Base-by-base conservation (phyloP, 257 asterid genomes). In the Nicotiana tomentosiformis region DNA sequence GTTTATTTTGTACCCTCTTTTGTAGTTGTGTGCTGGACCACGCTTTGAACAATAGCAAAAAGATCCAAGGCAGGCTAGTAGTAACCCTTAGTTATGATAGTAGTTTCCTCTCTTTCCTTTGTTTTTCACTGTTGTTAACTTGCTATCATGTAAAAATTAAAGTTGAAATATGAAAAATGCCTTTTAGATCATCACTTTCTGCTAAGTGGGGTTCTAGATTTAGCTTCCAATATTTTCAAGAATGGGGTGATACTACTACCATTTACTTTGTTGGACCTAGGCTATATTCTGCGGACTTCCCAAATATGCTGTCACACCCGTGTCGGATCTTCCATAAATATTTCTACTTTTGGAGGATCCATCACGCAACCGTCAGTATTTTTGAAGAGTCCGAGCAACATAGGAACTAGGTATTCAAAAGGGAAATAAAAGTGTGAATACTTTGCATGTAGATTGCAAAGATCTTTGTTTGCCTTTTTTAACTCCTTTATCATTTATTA, bases 21-120 rank as follows among this genome's bases (percentile, higher is more conserved):
- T 91, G 83, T 89, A 87, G 82, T 85, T 84, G 84, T 92, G 87
- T 89, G 90, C 74, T 88, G 96, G 95, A 88, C 92, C 93, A 87
- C 94, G 86, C 83, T 58, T 20, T 76, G 80, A 76, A 51, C 80
- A 76, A 51, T 51, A 26, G 46, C 80, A 51, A 76, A 76, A 32
- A 43, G 15, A 76, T 76, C 33, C 26, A 51, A 26, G 80, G 80
- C 80, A 76, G 64, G 64, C 80, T 76, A 76, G 80, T 49, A 8
- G 64, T 76, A 76, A 76, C 80, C 80, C 80, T 74, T 74, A 72
- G 79, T 49, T 43, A 17, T 49, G 79, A 49, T 74, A 49, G 79
- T 74, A 72, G 56, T 46, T 26, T 46, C 18, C 61, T 55, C n/a
- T 39, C n/a, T 14, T 23, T 23, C 6, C 79, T 74, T 16, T 76